These are phyloP conservation scores for Claviceps africana DNA, from an alignment of 2,329 filamentous ascomycete genomes.

Conservation along the genomic window DNA sequence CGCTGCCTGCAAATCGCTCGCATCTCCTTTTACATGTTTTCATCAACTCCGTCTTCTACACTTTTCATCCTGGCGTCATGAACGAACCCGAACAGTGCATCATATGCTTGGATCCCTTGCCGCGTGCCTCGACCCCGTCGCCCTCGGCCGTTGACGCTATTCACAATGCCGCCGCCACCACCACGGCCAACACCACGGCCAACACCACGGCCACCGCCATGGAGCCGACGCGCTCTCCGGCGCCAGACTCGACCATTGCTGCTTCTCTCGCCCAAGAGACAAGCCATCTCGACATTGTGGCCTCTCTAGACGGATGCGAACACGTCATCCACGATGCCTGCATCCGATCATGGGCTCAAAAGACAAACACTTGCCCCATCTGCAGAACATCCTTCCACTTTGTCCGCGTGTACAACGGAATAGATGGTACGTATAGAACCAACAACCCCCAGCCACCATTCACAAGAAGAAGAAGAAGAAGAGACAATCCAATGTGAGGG, in stretches of 20 bases:
- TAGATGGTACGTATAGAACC: conserved; percentile 53
- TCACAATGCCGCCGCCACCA: conserved; percentile 1
- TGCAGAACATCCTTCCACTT: conserved; percentile 84
- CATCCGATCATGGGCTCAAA: conserved; percentile 85
- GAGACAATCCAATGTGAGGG: not conserved
- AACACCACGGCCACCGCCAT: too few species aligned
- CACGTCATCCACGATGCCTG: conserved; percentile 90
- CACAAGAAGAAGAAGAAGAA: not conserved
- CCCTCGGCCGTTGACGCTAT: conserved; percentile 11
- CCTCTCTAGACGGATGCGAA: conserved; percentile 60
- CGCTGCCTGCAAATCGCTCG: conserved; percentile 6
- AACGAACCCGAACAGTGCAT: conserved; percentile 52
- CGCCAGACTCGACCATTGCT: conserved; percentile 9
- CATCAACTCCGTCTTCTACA: conserved; percentile 22
- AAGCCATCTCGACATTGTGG: conserved; percentile 33
- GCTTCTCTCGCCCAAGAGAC: conserved; percentile 12
- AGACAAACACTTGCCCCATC: conserved; percentile 95
- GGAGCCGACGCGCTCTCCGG: conserved; percentile 4
- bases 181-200: conserved; percentile 5
- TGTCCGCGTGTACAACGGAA: conserved; percentile 67
- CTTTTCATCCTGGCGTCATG: conserved; percentile 30
- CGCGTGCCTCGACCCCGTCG: conserved; percentile 16
- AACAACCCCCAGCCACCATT: conserved; percentile 8
- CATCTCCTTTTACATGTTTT: conserved; percentile 31
- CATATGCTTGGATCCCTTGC: conserved; percentile 51